Conservation (phyloP, 2,329 filamentous ascomycete species). For the Aspergillus fijiensis region DNA sequence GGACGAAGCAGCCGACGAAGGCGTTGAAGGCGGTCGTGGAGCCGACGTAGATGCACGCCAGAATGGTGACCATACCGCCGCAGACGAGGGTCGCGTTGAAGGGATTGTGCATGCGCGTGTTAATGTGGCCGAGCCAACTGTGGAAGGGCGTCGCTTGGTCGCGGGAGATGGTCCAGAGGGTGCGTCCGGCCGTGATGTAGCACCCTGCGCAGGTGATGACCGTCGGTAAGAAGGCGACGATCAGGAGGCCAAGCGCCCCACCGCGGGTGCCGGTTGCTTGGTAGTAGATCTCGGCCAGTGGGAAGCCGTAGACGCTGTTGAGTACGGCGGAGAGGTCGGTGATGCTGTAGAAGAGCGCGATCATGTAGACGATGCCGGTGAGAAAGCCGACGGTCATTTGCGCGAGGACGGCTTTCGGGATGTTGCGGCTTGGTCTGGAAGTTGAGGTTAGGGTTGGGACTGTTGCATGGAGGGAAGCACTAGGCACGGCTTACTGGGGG, state of each 20-base stretch:
- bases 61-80: constrained; percentile 51
- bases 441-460: not conserved
- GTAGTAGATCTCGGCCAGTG: constrained; percentile 49
- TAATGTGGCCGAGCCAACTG: constrained; percentile 53
- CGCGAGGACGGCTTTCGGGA: constrained; percentile 51
- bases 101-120: constrained; percentile 57
- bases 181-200: constrained; percentile 62
- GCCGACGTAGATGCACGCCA: constrained; percentile 59
- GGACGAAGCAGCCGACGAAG: constrained; percentile 59
- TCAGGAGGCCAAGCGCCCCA: constrained; percentile 57
- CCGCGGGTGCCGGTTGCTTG: constrained; percentile 51
- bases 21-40: constrained; percentile 57
- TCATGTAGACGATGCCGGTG: constrained; percentile 50
- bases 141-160: constrained; percentile 62
- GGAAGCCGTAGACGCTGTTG: constrained; percentile 40
- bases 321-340: constrained; percentile 34
- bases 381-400: constrained; percentile 51
- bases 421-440: constrained; percentile 42
- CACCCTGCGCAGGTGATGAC: constrained; percentile 54
- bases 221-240: constrained; percentile 58
- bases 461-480: not conserved
- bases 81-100: constrained; percentile 60
- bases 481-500: constrained; percentile 34
- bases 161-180: constrained; percentile 59
- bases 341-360: constrained; percentile 54